These are phyloP conservation scores for Botrytis cinerea DNA, from an alignment of 2,329 filamentous ascomycete species.

Conservation along the genomic window DNA sequence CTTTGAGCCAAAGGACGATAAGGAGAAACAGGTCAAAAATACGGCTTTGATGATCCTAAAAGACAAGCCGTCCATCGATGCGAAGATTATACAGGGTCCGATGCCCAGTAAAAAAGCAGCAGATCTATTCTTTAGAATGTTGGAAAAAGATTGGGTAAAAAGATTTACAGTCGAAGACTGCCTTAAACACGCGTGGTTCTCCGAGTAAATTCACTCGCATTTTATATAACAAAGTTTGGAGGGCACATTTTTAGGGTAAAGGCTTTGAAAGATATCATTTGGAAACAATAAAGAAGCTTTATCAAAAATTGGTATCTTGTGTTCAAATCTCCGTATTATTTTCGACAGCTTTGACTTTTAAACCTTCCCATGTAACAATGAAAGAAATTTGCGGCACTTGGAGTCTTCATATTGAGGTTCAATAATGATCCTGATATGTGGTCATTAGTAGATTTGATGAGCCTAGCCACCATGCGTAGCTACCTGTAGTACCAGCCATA, in stretches of 20 bases:
- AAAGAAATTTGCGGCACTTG: neutral
- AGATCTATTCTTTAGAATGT: neutral
- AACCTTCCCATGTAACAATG: neutral
- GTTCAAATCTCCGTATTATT: neutral
- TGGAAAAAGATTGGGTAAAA: neutral
- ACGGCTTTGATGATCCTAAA: neutral
- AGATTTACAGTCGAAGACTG: neutral
- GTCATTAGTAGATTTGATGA: neutral
- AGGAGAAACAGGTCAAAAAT: too few relatives aligned
- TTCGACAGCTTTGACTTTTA: neutral
- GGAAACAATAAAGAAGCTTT: neutral
- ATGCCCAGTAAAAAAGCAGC: neutral
- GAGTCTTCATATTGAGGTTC: neutral
- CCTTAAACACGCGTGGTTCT: neutral
- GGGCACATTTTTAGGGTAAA: neutral
- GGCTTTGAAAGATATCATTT: neutral
- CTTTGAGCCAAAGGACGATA: neutral
- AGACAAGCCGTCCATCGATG: accelerated
- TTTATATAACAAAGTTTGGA: neutral
- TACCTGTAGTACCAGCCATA: neutral
- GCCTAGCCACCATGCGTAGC: neutral
- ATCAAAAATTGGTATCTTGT: neutral
- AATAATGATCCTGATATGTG: neutral
- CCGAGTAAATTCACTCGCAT: neutral
- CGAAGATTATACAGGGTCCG: too few relatives aligned